These are phyloP conservation scores for Pichia sp. DNA, from an alignment of 1,139 yeast species.

Conservation along the genomic window DNA sequence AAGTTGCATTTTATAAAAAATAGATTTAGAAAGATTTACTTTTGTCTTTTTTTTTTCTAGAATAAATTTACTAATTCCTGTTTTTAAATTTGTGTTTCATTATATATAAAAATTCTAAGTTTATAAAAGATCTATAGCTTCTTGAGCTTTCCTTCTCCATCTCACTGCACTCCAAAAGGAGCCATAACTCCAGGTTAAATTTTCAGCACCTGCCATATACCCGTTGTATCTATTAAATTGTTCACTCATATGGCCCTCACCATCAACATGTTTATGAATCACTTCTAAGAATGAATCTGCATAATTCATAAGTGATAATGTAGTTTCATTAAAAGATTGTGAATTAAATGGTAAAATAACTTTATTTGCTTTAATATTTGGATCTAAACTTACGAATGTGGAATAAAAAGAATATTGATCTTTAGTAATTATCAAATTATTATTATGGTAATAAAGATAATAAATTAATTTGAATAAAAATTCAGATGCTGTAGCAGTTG, in stretches of 20 bases:
- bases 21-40: too few relatives aligned
- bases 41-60: too few relatives aligned
- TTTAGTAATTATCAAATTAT: slow-evolving; percentile 30
- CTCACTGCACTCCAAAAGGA: slow-evolving; percentile 67
- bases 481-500: slow-evolving; percentile 78
- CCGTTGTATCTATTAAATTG: slow-evolving; percentile 76
- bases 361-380: slow-evolving; percentile 13
- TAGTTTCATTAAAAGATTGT: slow-evolving; percentile 39
- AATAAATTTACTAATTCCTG: too few relatives aligned
- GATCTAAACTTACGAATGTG: slow-evolving; percentile 19
- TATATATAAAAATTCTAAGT: background rate
- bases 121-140: slow-evolving; percentile 16
- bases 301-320: slow-evolving; percentile 43
- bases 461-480: slow-evolving; percentile 38
- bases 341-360: slow-evolving; percentile 40
- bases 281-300: slow-evolving; percentile 76
- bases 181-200: slow-evolving; percentile 89
- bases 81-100: background rate
- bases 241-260: slow-evolving; percentile 77
- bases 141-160: slow-evolving; percentile 45
- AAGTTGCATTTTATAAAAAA: slow-evolving; percentile 51
- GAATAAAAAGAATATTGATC: slow-evolving; percentile 26
- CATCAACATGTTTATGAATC: slow-evolving; percentile 64
- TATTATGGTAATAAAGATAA: slow-evolving; percentile 29
- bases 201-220: slow-evolving; percentile 78